phyloP scores from a whole-genome alignment of 2,329 filamentous ascomycete species.

The Ploettnerulaceae sp. region DNA sequence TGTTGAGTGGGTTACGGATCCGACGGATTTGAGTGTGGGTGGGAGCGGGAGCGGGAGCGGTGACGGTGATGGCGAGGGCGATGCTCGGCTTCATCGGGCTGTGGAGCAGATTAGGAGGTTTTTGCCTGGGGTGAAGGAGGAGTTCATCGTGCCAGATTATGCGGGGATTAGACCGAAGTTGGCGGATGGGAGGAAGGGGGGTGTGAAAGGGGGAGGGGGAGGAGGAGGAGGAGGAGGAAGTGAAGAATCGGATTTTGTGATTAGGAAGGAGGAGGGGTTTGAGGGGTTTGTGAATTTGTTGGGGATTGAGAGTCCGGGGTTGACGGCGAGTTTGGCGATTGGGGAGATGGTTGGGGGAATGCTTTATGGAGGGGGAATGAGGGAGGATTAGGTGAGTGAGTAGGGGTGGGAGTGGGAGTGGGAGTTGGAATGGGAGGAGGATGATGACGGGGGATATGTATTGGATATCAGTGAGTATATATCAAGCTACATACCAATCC shows the following conservation, averaged over 20 bases:
- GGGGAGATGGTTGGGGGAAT: constrained; percentile 64
- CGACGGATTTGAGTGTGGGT: constrained; percentile 69
- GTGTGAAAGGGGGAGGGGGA: constrained; percentile 51
- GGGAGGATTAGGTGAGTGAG: background rate
- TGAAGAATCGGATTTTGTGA: constrained; percentile 86
- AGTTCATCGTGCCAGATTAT: constrained; percentile 72
- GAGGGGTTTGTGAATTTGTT: constrained; percentile 83
- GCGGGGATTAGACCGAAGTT: constrained; percentile 90
- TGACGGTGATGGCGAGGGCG: constrained; percentile 61
- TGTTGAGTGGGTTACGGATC: constrained; percentile 80
- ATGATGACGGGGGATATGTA: too few relatives aligned
- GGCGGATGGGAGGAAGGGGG: too few relatives aligned
- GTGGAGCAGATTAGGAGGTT: constrained; percentile 73
- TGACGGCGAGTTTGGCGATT: constrained; percentile 84
- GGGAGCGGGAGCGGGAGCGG: too few relatives aligned
- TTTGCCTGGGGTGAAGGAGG: constrained; percentile 65
- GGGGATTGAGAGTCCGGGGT: constrained; percentile 87
- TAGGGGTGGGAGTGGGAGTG: background rate
- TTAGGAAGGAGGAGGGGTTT: constrained; percentile 71
- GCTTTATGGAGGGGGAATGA: constrained; percentile 25
- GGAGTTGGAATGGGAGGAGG: too few relatives aligned
- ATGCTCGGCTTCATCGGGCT: constrained; percentile 58
- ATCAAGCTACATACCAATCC: too few relatives aligned
- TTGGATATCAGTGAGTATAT: too few relatives aligned
- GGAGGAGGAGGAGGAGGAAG: constrained; percentile 52